Evolutionary conservation across 257 asterid genomes (phyloP).

Genomic region (Anisodus tanguticus): DNA sequence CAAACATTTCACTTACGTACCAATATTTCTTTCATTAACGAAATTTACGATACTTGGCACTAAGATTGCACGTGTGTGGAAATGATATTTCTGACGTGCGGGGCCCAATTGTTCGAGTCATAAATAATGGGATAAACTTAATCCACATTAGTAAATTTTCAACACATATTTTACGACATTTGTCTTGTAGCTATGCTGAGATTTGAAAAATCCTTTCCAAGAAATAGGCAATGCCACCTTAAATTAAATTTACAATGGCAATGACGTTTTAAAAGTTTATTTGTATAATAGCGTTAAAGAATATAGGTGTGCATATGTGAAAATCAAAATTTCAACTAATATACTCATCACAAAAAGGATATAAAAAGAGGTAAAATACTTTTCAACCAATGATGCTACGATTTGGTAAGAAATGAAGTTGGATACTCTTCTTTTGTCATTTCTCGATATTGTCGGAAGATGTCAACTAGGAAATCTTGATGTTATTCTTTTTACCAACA

Average conservation of each 20-base stretch:
- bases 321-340: not conserved
- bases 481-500: conserved; percentile 34
- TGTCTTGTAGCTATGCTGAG: too few relatives aligned
- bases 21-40: too few relatives aligned
- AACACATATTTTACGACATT: too few relatives aligned
- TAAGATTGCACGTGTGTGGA: too few relatives aligned
- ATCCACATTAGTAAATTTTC: too few relatives aligned
- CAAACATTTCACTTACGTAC: too few relatives aligned
- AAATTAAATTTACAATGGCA: not conserved
- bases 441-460: conserved; percentile 31
- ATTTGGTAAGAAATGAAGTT: conserved; percentile 30
- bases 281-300: not conserved
- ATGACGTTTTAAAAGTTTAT: not conserved
- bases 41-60: too few relatives aligned
- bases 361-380: conserved; percentile 1
- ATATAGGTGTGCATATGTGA: not conserved
- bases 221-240: not conserved
- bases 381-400: conserved; percentile 26
- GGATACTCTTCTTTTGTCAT: conserved; percentile 28
- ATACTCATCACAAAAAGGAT: conserved; percentile 8
- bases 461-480: conserved; percentile 31
- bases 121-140: too few relatives aligned
- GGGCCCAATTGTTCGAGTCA: too few relatives aligned
- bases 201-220: not conserved
- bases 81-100: too few relatives aligned